phyloP scores from a whole-genome alignment of 257 asterid genomes.

The Solanum sitiens region DNA sequence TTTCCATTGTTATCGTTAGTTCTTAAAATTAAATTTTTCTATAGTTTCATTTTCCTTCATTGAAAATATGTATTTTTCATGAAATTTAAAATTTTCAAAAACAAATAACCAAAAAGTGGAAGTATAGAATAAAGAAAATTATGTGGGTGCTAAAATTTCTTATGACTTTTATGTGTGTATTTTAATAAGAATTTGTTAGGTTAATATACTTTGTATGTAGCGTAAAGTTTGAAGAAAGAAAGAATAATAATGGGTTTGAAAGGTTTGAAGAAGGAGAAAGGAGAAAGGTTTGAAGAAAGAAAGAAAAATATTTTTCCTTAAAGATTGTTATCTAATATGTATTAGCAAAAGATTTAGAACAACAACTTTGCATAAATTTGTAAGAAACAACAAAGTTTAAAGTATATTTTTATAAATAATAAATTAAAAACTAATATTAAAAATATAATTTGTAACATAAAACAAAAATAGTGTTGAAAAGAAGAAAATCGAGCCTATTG shows the following conservation, averaged over 20 bases:
- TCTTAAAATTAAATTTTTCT: neutral
- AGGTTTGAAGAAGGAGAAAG: neutral
- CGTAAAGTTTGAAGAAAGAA: neutral
- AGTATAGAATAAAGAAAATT: neutral
- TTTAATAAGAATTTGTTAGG: neutral
- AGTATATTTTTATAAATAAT: too few relatives aligned
- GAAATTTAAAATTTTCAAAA: neutral
- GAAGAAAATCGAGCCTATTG: neutral
- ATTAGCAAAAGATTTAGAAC: too few relatives aligned
- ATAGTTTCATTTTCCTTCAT: neutral
- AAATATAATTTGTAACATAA: neutral
- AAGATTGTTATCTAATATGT: too few relatives aligned
- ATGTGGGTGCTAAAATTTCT: neutral
- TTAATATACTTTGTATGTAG: neutral
- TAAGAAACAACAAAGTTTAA: too few relatives aligned
- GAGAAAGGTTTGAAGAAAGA: neutral
- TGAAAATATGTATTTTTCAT: too few relatives aligned
- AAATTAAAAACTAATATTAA: too few relatives aligned
- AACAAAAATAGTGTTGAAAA: neutral
- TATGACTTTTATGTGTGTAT: neutral
- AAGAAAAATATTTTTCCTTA: neutral
- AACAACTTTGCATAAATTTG: too few relatives aligned
- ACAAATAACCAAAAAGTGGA: neutral
- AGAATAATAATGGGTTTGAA: neutral
- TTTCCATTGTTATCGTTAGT: neutral